Conservation (phyloP, 768 basidiomycete genomes). For the Hericium alpestre region DNA sequence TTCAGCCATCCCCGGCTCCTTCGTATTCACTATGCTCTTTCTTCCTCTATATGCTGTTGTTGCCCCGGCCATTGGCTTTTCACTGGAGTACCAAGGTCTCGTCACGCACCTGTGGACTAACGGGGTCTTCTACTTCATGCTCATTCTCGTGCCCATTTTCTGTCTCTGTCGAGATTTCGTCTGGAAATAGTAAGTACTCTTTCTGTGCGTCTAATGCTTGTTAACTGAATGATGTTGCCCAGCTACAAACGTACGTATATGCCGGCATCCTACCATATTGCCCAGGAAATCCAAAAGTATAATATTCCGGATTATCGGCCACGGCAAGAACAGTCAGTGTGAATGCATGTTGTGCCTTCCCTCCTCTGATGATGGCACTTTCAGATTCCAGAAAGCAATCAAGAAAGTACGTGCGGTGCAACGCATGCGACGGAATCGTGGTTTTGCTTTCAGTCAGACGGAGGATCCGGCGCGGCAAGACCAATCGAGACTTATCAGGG, state of each 20-base stretch:
- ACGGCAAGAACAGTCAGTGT: conserved; percentile 85
- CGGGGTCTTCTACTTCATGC: conserved; percentile 79
- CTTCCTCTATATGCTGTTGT: conserved; percentile 83
- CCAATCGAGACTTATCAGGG: conserved; percentile 75
- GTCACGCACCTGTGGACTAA: conserved; percentile 87
- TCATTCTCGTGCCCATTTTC: conserved; percentile 74
- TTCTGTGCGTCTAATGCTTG: conserved; percentile 2
- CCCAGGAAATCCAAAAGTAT: conserved; percentile 98
- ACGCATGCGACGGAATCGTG: conserved; percentile 90
- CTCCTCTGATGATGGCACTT: conserved; percentile 2
- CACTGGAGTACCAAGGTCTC: conserved; percentile 80
- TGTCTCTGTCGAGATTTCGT: conserved; percentile 82
- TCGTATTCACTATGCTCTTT: conserved; percentile 92
- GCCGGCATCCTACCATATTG: conserved; percentile 93
- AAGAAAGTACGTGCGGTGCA: conserved; percentile 99
- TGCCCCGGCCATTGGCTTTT: conserved; percentile 81
- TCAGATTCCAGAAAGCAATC: conserved; percentile 95
- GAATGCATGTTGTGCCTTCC: conserved; percentile 5
- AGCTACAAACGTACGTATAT: conserved; percentile 87
- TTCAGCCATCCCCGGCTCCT: conserved; percentile 91
- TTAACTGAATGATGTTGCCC: conserved; percentile 4
- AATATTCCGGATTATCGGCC: conserved; percentile 95
- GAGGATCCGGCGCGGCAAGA: conserved; percentile 80
- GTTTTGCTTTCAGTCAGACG: conserved; percentile 97
- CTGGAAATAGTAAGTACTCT: conserved; percentile 86